A percentile compares a stretch with the other conserved stretches of the same genome.
Evolutionary conservation across 2,329 filamentous ascomycete species (phyloP).

Genomic region (Monilinia vaccinii-corymbosi): DNA sequence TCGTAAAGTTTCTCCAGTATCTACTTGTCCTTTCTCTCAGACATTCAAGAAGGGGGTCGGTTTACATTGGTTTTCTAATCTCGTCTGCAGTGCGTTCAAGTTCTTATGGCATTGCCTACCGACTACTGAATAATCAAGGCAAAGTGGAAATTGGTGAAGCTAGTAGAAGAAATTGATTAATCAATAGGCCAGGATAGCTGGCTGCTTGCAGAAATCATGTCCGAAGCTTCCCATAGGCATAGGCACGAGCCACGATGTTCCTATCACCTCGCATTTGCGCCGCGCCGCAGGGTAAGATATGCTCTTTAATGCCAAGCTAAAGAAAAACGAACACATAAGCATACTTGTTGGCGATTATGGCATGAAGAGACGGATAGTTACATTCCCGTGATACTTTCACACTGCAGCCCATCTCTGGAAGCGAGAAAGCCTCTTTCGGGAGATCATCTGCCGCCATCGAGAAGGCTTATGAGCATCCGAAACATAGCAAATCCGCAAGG

Average conservation of each 20-base stretch:
- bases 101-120: background rate
- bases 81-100: background rate
- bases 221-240: conserved; percentile 10
- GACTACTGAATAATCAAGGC: no score
- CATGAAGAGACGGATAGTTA: conserved; percentile 4
- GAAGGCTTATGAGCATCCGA: conserved; percentile 12
- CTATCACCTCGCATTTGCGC: conserved; percentile 7
- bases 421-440: conserved; percentile 14
- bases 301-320: background rate
- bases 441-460: conserved; percentile 20
- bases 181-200: background rate
- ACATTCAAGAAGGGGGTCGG: background rate
- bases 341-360: background rate
- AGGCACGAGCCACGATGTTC: conserved; percentile 9
- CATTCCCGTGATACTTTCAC: conserved; percentile 3
- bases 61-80: background rate
- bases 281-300: conserved; percentile 7
- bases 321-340: background rate
- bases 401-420: conserved; percentile 7
- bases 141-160: background rate
- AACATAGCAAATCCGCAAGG: conserved; percentile 3
- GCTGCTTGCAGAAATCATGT: conserved; percentile 11
- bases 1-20: background rate
- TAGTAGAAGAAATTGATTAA: background rate
- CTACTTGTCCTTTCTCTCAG: background rate